phyloP scores from a whole-genome alignment of 23 red algal species.

The Cyanidium caldarium region DNA sequence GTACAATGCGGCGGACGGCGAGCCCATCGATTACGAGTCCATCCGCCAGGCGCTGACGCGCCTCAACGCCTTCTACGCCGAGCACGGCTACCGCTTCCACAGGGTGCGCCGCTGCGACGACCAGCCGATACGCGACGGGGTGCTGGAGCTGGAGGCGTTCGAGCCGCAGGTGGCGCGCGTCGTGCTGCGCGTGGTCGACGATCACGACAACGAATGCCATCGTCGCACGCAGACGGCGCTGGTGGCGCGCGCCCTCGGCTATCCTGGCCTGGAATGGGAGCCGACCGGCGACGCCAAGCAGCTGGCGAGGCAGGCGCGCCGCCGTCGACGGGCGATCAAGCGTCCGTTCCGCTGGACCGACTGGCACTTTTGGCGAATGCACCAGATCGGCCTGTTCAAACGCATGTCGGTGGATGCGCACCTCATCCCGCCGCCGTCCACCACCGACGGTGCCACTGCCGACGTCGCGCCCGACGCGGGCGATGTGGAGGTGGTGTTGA shows the following conservation, averaged over 20 bases:
- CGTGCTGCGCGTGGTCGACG: neutral
- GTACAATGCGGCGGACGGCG: neutral
- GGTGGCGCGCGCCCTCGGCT: neutral
- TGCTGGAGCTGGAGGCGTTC: conserved; percentile 10
- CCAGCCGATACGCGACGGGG: neutral
- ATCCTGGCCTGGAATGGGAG: neutral
- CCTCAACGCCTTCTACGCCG: conserved; percentile 19
- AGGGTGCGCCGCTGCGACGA: neutral
- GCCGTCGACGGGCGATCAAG: neutral
- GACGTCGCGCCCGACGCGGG: neutral
- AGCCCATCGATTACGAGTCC: neutral
- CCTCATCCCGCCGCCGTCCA: too few relatives aligned
- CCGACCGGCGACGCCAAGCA: neutral
- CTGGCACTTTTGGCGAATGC: neutral
- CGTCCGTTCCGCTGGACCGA: neutral
- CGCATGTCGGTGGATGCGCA: neutral
- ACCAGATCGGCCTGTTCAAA: conserved; percentile 1
- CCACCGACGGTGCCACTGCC: neutral
- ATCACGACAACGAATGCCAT: neutral
- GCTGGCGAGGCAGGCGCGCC: neutral
- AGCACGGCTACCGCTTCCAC: conserved; percentile 10
- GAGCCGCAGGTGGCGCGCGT: conserved; percentile 11
- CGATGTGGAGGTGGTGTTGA: neutral
- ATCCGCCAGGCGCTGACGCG: neutral
- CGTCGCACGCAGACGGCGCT: neutral